phyloP scores from a whole-genome alignment of 495 filamentous ascomycete genomes.

The Penicillium subrubescens region DNA sequence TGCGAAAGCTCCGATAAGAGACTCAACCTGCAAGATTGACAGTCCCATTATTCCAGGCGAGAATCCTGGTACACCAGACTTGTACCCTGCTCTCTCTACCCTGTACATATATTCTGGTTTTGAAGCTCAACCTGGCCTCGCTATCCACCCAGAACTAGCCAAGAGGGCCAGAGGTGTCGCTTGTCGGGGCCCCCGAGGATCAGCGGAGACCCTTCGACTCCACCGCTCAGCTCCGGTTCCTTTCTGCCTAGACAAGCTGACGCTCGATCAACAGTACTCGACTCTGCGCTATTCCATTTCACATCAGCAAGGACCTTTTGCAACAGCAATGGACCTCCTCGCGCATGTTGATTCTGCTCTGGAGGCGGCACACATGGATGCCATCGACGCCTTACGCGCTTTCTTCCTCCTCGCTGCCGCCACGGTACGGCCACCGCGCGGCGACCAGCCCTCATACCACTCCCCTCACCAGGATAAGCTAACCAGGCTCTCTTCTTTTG shows the following conservation, averaged over 20 bases:
- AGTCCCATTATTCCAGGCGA: neutral
- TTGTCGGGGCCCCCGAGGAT: neutral
- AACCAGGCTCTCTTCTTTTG: neutral
- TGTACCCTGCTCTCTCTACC: neutral
- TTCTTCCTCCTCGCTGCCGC: slow-evolving; percentile 51
- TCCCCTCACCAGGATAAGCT: neutral
- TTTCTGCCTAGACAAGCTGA: neutral
- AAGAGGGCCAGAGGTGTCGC: neutral
- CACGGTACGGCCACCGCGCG: slow-evolving; percentile 40
- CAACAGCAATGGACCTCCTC: slow-evolving; percentile 25
- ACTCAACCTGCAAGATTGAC: neutral
- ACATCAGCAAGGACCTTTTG: neutral
- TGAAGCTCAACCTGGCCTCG: neutral
- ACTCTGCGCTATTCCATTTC: neutral
- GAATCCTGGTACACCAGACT: neutral
- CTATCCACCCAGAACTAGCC: neutral
- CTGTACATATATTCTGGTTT: neutral
- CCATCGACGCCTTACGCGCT: slow-evolving; percentile 41
- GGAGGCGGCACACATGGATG: slow-evolving; percentile 40
- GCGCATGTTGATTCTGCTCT: slow-evolving; percentile 28
- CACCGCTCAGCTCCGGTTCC: neutral
- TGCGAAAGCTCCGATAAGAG: slow-evolving; percentile 9
- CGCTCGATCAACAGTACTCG: neutral
- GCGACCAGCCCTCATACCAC: neutral
- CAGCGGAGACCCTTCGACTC: neutral